phyloP scores from a whole-genome alignment of 345 rosid species.

The Cardamine occulta region DNA sequence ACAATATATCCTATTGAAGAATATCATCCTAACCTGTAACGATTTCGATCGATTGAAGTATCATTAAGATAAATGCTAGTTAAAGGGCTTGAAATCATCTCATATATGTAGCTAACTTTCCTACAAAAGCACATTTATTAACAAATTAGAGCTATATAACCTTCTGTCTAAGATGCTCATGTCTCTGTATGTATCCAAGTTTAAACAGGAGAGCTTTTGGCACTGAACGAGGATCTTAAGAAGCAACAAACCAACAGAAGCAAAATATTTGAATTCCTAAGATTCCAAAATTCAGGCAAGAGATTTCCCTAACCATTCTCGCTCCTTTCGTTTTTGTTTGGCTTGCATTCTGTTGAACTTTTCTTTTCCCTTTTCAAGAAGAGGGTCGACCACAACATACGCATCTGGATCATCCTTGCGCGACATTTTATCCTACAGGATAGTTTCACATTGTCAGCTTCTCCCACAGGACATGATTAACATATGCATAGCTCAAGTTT shows the following conservation, averaged over 20 bases:
- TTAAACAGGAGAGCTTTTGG: slow-evolving; percentile 11
- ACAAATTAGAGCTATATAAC: slow-evolving; percentile 4
- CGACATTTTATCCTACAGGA: slow-evolving; percentile 72
- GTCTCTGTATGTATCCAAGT: slow-evolving; percentile 23
- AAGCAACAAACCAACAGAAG: slow-evolving; percentile 6
- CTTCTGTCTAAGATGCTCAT: slow-evolving; percentile 22
- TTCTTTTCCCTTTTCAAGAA: slow-evolving; percentile 93
- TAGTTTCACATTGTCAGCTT: slow-evolving; percentile 19
- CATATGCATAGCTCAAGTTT: slow-evolving; percentile 16
- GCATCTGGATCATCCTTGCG: slow-evolving; percentile 85
- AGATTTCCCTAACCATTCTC: slow-evolving; percentile 97
- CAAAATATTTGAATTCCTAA: background rate
- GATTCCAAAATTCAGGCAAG: slow-evolving; percentile 60
- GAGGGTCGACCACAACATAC: slow-evolving; percentile 89
- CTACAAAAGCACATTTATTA: slow-evolving; percentile 11
- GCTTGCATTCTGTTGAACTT: slow-evolving; percentile 94
- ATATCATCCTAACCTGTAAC: background rate
- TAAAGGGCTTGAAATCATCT: background rate
- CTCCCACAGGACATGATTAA: background rate
- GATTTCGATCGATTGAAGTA: background rate
- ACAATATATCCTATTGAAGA: background rate
- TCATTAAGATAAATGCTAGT: background rate
- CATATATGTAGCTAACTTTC: background rate
- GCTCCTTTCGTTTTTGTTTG: slow-evolving; percentile 73
- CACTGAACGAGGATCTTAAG: slow-evolving; percentile 5